Evolutionary conservation across 1,284 basidiomycete genomes (phyloP), one percentile per base, ranked within the genome.

Genomic region (Phellinidium pouzarii): DNA sequence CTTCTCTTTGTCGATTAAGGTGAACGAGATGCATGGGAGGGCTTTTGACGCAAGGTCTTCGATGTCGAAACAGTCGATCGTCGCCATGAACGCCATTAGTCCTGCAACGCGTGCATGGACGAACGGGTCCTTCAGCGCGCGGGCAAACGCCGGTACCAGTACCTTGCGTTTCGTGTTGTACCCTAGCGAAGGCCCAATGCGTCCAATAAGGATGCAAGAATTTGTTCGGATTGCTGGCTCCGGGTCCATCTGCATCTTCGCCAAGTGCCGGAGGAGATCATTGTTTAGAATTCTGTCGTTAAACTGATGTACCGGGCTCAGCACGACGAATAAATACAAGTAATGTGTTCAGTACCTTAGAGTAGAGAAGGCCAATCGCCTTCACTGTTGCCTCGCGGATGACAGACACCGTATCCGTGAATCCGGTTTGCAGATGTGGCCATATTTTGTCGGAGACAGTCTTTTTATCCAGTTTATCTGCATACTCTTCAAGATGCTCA

Each of bases 191-290:
- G 92, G 92, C 0, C 90, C 92, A 3, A 99, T 77, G 8, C 94
- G 80, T 7, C 95, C 95, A 41, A 99, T 83, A 3, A 99, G 80
- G 59, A 99, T 96, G 64, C 94, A 98, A 0, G 95, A 97, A 65
- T 99, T 99, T 11, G 95, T 99, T 40, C 96, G 82, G 62, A 99
- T 97, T 1, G 93, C 94, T 0, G 94, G 80, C 68, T 98, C 95
- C 0, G 84, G 74, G 64, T 99, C 95, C 17, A 80, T 82, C 71
- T 99, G 96, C 69, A 91, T 89, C 61, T 91, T 91, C 1, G 95
- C 95, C 17, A 99, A 80, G 58, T 91, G 80, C 3, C 94, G 87
- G 1, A 99, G 79, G 26, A 99, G 81, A 57, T 99, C 96, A 61
- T 99, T 99, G 71, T 99, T 99, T 42, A 99, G 77, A 40, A 97